Evolutionary conservation across 331 rosid species (phyloP), one percentile per base, ranked within the genome.

Genomic region (Rhamnella rubrinervis): DNA sequence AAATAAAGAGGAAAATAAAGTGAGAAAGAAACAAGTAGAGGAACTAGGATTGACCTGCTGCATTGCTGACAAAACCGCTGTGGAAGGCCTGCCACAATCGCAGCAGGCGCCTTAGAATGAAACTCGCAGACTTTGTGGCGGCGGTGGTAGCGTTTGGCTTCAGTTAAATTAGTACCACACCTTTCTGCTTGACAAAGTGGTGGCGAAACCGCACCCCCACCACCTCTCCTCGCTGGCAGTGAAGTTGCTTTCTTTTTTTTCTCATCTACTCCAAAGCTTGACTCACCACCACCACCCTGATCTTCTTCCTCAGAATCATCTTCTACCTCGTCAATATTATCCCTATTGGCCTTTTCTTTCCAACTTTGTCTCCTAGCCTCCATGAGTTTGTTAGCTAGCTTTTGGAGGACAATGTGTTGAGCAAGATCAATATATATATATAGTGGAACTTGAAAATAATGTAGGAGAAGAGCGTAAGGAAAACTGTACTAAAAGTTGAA

Each of bases 51-150:
- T 67, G 5, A 93, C 98, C 98, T 93, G 95, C 98, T 93, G 85
- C 98, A 93, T 90, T 93, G 98, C 87, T 93, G 98, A 74, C 97
- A 93, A 76, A 93, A 93, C 72, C 98, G 86, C 74, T 90, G 97
- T 40, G 85, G 79, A 31, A 71, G 57, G 17, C 97, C 98, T 1
- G 92, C 83, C 53, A 90, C 91, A 44, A 85, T 35, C 39, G 83
- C 98, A 56, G 57, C 58, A 0, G 96, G 56, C 0, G 92, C 96
- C 80, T 93, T 93, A 21, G 96, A 88, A 70, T 93, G 98, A 82
- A 80, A 47, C 81, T 93, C 98, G 68, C 98, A 93, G 55, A 93
- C 97, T 88, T 87, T 93, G 76, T 93, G 98, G 77, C 97, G 97
- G 74, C 96, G 97, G 66, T 90, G 87, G 59, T 88, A 93, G 71